Evolutionary conservation across 306 rosid species (phyloP).

Genomic region (Crotalaria pallida): DNA sequence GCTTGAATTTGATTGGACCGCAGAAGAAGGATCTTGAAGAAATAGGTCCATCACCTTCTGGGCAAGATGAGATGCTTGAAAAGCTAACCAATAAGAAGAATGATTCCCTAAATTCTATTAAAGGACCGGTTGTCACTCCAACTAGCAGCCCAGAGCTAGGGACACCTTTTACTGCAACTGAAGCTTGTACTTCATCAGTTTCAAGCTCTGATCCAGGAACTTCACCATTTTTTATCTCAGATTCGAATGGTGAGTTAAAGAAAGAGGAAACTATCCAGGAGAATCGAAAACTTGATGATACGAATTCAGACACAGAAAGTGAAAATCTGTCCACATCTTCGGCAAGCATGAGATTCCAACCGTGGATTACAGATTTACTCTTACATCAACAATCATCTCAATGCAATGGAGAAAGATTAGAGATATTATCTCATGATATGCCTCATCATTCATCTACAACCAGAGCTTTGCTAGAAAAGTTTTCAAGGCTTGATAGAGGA

Average conservation of each 20-base stretch:
- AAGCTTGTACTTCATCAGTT: constrained; percentile 84
- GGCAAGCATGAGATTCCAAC: constrained; percentile 78
- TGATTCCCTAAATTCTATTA: constrained; percentile 45
- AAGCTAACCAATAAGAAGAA: constrained; percentile 42
- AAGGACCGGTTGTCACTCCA: constrained; percentile 83
- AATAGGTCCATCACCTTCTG: constrained; percentile 40
- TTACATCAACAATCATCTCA: constrained; percentile 51
- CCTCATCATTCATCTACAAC: constrained; percentile 54
- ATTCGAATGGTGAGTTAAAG: constrained; percentile 59
- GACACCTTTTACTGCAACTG: constrained; percentile 85
- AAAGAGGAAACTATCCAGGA: constrained; percentile 58
- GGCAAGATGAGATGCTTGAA: constrained; percentile 46
- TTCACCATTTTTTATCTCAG: constrained; percentile 75
- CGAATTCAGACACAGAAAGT: constrained; percentile 76
- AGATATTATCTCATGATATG: constrained; percentile 37
- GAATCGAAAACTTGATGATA: constrained; percentile 54
- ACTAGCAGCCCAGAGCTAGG: constrained; percentile 96
- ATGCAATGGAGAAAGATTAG: constrained; percentile 41
- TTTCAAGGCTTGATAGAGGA: constrained; percentile 61
- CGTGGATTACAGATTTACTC: constrained; percentile 72
- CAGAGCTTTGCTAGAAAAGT: constrained; percentile 54
- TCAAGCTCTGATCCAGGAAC: constrained; percentile 96
- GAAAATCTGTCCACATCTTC: constrained; percentile 71
- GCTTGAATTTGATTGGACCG: constrained; percentile 79
- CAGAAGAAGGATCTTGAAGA: constrained; percentile 53